Base-by-base conservation (phyloP, 2,329 filamentous ascomycete species). In the Hypoxylon sp. region DNA sequence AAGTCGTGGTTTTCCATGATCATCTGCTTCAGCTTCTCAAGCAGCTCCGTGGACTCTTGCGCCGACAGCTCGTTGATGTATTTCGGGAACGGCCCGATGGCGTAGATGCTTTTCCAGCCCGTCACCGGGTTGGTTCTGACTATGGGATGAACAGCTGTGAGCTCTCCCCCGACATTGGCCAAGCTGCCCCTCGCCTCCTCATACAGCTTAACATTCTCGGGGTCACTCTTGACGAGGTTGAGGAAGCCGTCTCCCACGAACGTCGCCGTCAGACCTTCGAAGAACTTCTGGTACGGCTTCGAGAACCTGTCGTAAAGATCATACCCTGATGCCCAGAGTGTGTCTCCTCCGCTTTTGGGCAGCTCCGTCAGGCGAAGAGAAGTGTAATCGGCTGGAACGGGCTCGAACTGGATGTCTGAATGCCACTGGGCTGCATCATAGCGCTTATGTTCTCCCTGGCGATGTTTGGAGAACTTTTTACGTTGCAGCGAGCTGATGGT, bases 291-390 rank as follows among this genome's bases (percentile, higher is more conserved):
- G 58, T 82, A 82, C 0, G 81, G 72, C 8, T 73, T 68, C 1
- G 79, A 82, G 40, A 86, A 74, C 3, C 82, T 77, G 65, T 87
- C 84, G 52, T 84, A 86, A 13, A 85, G 67, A 49, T 87, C 84
- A 61, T 87, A 87, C 1, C 83, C 84, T 1, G 82, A 85, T 0
- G 84, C 84, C 83, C 84, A 88, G 4, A 88, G 77, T 10, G 85
- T 86, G 66, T 87, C 61, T 18, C 84, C 80, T 5, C 84, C 84
- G 0, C 80, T 84, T 40, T 76, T 75, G 1, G 85, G 85, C 0
- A 88, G 72, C 46, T 83, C 74, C 2, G 79, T 80, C 1, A 88
- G 73, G 24, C 84, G 79, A n/a, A 89, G 75, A 21, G 80, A 81
- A 0, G 85, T 81, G 67, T 87, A 88, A 66, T 88, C 85, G 1